Evolutionary conservation across 148 eudicot genomes (phyloP), one percentile per base, ranked within the genome.

Genomic region (Bassia scoparia): DNA sequence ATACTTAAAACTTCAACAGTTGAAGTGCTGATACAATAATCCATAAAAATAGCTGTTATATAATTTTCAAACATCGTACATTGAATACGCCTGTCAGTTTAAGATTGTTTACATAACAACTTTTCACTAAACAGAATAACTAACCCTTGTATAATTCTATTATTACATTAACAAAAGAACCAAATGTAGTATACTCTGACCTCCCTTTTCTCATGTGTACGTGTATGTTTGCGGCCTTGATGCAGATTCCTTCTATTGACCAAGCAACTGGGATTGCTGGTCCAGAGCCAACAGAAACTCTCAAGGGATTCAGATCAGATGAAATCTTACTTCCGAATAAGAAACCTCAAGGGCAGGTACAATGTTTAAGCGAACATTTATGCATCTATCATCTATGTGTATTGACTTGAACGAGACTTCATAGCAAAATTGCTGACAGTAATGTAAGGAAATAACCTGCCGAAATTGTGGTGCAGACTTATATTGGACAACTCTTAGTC

Each of bases 401-500:
- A 63, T 38, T 62, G n/a, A 55, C 24, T 53, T 16, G 7, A 52
- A 38, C 52, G 17, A 30, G 33, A 41, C 58, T 24, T 33, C 20
- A 20, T 35, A 24, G 46, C 15, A 20, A 12, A 20, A 26, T 15
- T 58, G 21, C 30, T 20, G 16, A 65, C 2, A 35, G 9, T 38
- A 20, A 11, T 49, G 29, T 46, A 27, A 70, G 37, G 10, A 18
- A 43, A 31, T 29, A 44, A 65, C 76, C 35, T 12, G 29, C 8
- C 53, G 56, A 63, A 17, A 7, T 38, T 27, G 15, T 67, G 31
- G 24, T 86, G 78, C 89, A 94, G 97, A 91, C 89, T 37, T 91
- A 86, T 79, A 85, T 91, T 68, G 98, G 98, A 44, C 97, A 94
- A 77, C 84, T 87, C 78, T 35, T 91, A 77, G 90, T 94, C 7